phyloP scores from a whole-genome alignment of 441 rosid species.

The Adansonia rubrostipa region DNA sequence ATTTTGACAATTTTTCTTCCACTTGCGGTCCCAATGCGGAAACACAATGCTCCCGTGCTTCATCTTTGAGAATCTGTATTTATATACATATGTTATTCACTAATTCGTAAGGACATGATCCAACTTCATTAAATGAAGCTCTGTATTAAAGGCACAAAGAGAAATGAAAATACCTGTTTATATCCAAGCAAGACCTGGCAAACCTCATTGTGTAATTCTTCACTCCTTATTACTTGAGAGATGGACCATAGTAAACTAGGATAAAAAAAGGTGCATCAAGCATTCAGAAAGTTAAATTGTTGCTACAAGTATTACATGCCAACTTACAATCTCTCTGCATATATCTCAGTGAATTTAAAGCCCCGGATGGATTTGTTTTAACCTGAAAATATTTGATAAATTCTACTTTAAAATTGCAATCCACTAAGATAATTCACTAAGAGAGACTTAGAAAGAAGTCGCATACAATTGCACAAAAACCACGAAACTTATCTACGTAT shows the following conservation, averaged over 20 bases:
- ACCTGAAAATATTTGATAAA: slow-evolving; percentile 51
- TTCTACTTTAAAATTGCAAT: no score
- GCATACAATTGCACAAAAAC: slow-evolving; percentile 94
- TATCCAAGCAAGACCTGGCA: slow-evolving; percentile 90
- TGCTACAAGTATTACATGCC: slow-evolving; percentile 65
- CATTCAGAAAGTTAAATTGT: neutral
- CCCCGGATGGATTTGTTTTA: slow-evolving; percentile 90
- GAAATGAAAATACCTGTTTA: slow-evolving; percentile 51
- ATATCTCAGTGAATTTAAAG: slow-evolving; percentile 83
- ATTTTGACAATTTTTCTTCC: slow-evolving; percentile 78
- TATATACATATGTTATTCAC: neutral
- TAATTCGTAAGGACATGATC: neutral
- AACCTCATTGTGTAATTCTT: slow-evolving; percentile 85
- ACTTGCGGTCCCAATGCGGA: slow-evolving; percentile 79
- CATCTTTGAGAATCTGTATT: slow-evolving; percentile 77
- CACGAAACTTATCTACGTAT: slow-evolving; percentile 98
- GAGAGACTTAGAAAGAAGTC: slow-evolving; percentile 17
- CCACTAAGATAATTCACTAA: neutral
- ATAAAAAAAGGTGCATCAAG: neutral
- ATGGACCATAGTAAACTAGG: neutral
- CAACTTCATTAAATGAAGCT: neutral
- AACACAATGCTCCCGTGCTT: slow-evolving; percentile 78
- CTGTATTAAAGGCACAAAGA: slow-evolving; percentile 4
- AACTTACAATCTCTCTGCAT: slow-evolving; percentile 95
- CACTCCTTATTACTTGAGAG: slow-evolving; percentile 78